Conservation (phyloP, 768 basidiomycete species). For the Polyporus arcularius region DNA sequence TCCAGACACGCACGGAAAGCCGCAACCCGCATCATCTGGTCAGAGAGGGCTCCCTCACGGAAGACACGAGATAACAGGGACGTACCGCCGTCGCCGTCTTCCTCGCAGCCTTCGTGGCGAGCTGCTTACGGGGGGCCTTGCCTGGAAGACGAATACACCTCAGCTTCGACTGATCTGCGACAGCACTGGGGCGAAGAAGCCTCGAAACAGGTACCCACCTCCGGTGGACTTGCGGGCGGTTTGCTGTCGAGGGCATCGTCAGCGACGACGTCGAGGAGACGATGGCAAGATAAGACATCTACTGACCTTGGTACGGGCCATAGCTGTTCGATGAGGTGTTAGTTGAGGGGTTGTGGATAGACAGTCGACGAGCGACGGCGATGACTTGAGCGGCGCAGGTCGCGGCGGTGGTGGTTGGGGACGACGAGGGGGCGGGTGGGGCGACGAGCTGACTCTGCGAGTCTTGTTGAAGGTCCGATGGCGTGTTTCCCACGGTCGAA, state of each 20-base stretch:
- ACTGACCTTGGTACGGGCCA: slow-evolving; percentile 88
- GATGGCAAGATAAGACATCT: slow-evolving; percentile 13
- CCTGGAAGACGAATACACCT: slow-evolving; percentile 29
- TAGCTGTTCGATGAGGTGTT: slow-evolving; percentile 34
- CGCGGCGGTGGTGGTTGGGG: slow-evolving; percentile 25
- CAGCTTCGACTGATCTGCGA: slow-evolving; percentile 25
- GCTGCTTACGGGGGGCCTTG: slow-evolving; percentile 45
- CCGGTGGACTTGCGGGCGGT: slow-evolving; percentile 99
- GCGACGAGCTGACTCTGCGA: slow-evolving; percentile 21
- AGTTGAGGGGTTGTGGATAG: slow-evolving; percentile 9
- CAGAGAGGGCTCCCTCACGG: slow-evolving; percentile 14
- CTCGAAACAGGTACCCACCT: slow-evolving; percentile 55
- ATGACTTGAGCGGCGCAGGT: slow-evolving; percentile 13
- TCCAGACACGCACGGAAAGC: slow-evolving; percentile 17
- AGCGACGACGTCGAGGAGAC: slow-evolving; percentile 34
- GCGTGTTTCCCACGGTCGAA: slow-evolving; percentile 30
- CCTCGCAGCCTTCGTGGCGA: slow-evolving; percentile 48
- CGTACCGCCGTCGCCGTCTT: slow-evolving; percentile 39
- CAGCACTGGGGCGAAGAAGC: slow-evolving; percentile 19
- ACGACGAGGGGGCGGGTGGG: slow-evolving; percentile 27
- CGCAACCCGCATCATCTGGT: slow-evolving; percentile 20
- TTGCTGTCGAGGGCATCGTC: slow-evolving; percentile 60
- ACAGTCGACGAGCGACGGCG: slow-evolving; percentile 22
- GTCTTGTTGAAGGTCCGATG: slow-evolving; percentile 28
- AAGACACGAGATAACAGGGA: slow-evolving; percentile 5